Conservation (phyloP, 2,329 filamentous ascomycete genomes). For the Ophiobolus disseminans region DNA sequence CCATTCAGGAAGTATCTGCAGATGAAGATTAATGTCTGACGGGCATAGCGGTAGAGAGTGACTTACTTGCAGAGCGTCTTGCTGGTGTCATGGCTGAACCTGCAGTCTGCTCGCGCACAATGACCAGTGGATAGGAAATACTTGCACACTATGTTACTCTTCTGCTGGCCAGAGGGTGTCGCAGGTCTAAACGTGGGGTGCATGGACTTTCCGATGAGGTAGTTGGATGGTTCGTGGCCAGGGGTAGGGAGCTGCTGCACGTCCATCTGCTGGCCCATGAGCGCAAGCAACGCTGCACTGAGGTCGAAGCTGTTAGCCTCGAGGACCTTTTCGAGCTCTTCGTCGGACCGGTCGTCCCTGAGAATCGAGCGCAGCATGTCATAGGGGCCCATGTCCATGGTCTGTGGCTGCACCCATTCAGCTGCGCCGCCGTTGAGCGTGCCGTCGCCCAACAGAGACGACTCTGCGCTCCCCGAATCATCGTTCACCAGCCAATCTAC, state of each 20-base stretch:
- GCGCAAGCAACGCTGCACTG: conserved; percentile 84
- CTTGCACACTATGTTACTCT: conserved; percentile 91
- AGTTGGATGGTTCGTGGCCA: conserved; percentile 65
- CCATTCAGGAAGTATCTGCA: conserved; percentile 92
- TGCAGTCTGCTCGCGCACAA: conserved; percentile 92
- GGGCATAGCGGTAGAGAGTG: conserved; percentile 8
- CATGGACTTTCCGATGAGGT: conserved; percentile 91
- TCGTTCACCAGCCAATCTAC: conserved; percentile 95
- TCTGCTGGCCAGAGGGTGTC: conserved; percentile 78
- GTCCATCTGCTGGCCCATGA: conserved; percentile 77
- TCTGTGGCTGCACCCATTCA: conserved; percentile 73
- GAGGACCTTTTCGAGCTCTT: conserved; percentile 92
- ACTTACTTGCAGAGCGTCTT: conserved; percentile 98
- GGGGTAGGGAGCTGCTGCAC: conserved; percentile 55
- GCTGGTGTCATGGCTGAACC: conserved; percentile 95
- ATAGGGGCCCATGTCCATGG: conserved; percentile 94
- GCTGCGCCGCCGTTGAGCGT: conserved; percentile 80
- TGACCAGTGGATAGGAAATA: conserved; percentile 97
- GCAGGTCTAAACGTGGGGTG: conserved; percentile 72
- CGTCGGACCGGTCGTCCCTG: conserved; percentile 85
- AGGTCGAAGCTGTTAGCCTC: conserved; percentile 91
- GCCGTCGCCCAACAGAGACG: conserved; percentile 71
- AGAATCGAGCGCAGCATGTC: conserved; percentile 97
- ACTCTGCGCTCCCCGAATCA: conserved; percentile 82
- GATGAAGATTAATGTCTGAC: conserved; percentile 32